Evolutionary conservation across 2,329 filamentous ascomycete species (phyloP).

Genomic region (Monosporascus sp.): DNA sequence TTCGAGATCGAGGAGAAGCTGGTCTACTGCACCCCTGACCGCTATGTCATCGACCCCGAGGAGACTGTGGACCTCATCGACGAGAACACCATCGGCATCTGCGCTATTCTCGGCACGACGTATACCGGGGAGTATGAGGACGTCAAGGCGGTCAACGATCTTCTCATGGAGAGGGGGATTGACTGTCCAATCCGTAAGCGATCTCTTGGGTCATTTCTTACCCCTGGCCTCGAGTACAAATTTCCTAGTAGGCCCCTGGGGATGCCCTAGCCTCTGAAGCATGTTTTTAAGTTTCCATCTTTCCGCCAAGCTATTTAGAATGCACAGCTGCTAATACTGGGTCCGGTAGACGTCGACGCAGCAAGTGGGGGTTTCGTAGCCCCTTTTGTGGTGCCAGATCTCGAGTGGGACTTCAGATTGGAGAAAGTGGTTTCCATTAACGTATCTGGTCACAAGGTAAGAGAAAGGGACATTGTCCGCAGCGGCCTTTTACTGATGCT

Average conservation of each 20-base stretch:
- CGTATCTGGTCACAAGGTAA: slow-evolving; percentile 80
- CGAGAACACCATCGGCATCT: slow-evolving; percentile 83
- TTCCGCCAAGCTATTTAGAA: too few relatives aligned
- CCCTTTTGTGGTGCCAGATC: slow-evolving; percentile 77
- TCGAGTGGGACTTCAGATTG: slow-evolving; percentile 89
- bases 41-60: slow-evolving; percentile 59
- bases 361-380: slow-evolving; percentile 90
- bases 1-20: slow-evolving; percentile 91
- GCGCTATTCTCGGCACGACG: slow-evolving; percentile 83
- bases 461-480: not conserved
- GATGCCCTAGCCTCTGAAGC: too few relatives aligned
- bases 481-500: slow-evolving; percentile 4
- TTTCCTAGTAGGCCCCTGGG: too few relatives aligned
- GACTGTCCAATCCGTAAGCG: slow-evolving; percentile 66
- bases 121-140: slow-evolving; percentile 97
- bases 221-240: too few relatives aligned
- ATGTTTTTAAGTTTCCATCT: too few relatives aligned
- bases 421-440: slow-evolving; percentile 91
- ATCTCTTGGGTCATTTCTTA: too few relatives aligned
- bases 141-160: slow-evolving; percentile 83
- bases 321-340: too few relatives aligned
- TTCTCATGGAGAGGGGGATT: slow-evolving; percentile 67
- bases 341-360: slow-evolving; percentile 65
- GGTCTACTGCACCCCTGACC: slow-evolving; percentile 56
- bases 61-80: slow-evolving; percentile 56